These are phyloP conservation scores for Xenosphaeropsis pyriputrescens DNA, from an alignment of 2,329 filamentous ascomycete species.

Conservation along the genomic window DNA sequence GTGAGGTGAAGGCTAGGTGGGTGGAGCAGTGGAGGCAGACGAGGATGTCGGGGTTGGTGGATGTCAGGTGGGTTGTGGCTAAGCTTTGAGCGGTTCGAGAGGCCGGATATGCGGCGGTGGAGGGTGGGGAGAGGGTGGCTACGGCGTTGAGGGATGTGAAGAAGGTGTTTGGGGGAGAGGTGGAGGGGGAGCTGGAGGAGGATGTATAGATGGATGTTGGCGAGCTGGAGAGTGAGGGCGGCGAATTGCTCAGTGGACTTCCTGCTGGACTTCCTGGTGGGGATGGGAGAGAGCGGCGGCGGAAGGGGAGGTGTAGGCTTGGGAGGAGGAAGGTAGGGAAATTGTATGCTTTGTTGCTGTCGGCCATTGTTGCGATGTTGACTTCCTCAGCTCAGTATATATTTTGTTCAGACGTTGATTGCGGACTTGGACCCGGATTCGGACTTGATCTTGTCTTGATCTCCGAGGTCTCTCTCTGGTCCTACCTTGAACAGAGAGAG, in stretches of 20 bases:
- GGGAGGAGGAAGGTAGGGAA: slow-evolving; percentile 39
- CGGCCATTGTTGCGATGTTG: no score
- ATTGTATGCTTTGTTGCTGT: no score
- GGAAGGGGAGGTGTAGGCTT: slow-evolving; percentile 31
- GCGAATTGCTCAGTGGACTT: no score
- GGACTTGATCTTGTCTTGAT: no score
- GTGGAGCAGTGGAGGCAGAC: slow-evolving; percentile 42
- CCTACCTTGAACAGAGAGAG: no score
- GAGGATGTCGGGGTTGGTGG: slow-evolving; percentile 35
- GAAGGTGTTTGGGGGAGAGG: slow-evolving; percentile 17
- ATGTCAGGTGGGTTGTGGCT: slow-evolving; percentile 20
- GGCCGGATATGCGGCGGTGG: slow-evolving; percentile 2
- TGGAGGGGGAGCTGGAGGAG: background rate
- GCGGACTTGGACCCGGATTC: no score
- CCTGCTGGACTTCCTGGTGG: slow-evolving; percentile 7
- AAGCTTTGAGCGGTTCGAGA: slow-evolving; percentile 16
- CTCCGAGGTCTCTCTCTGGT: no score
- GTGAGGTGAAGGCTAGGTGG: slow-evolving; percentile 44
- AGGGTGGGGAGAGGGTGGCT: slow-evolving; percentile 6
- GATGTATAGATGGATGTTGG: slow-evolving; percentile 5
- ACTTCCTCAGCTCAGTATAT: no score
- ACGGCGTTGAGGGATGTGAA: slow-evolving; percentile 9
- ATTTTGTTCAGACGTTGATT: no score
- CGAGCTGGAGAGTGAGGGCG: slow-evolving; percentile 22
- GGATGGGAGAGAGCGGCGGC: slow-evolving; percentile 19